phyloP scores from a whole-genome alignment of 1,284 basidiomycete genomes.

The Schizophyllum commune region DNA sequence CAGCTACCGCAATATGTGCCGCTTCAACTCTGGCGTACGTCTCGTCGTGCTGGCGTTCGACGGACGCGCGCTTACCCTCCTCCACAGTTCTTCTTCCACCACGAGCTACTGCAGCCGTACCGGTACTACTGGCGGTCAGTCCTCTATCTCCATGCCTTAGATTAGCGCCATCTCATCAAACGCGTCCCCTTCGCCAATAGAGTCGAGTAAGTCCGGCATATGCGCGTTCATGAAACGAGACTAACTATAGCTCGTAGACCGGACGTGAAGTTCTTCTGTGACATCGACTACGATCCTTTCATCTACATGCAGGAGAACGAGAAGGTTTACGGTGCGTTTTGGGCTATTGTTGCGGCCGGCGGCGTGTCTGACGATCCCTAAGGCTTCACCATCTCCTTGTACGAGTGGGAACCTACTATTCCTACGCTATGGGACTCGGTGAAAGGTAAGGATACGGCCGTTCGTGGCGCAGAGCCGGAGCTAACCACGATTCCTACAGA shows the following conservation, averaged over 20 bases:
- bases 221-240: neutral
- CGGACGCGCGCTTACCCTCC: slow-evolving; percentile 5
- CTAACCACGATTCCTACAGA: slow-evolving; percentile 31
- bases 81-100: slow-evolving; percentile 67
- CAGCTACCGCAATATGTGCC: slow-evolving; percentile 73
- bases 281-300: slow-evolving; percentile 76
- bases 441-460: slow-evolving; percentile 38
- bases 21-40: slow-evolving; percentile 78
- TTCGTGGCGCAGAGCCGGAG: neutral
- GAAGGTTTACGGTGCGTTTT: slow-evolving; percentile 56
- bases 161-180: neutral
- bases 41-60: slow-evolving; percentile 8
- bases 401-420: slow-evolving; percentile 76
- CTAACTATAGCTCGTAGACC: slow-evolving; percentile 34
- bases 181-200: slow-evolving; percentile 11
- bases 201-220: slow-evolving; percentile 26
- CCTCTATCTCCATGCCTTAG: slow-evolving; percentile 6
- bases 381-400: slow-evolving; percentile 75
- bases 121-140: slow-evolving; percentile 83
- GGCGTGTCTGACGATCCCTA: neutral
- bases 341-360: neutral
- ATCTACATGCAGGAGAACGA: slow-evolving; percentile 69
- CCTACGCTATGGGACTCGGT: slow-evolving; percentile 68
- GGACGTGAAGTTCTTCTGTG: slow-evolving; percentile 70
- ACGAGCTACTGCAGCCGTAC: slow-evolving; percentile 62